Evolutionary conservation across 257 asterid genomes (phyloP).

Genomic region (Coffea eugenioides): DNA sequence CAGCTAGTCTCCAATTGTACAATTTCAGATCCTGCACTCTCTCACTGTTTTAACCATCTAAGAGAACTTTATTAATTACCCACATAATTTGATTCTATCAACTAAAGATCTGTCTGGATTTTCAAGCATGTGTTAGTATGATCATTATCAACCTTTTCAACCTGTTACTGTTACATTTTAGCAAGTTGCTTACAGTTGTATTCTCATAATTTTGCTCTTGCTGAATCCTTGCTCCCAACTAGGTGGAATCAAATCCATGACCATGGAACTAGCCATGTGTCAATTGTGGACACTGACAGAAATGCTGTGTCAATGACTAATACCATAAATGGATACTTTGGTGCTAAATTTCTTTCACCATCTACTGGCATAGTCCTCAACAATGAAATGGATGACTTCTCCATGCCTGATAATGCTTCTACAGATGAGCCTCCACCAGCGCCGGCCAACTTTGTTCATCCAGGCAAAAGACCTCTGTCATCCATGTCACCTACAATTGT

Average conservation of each 20-base stretch:
- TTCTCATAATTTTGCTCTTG: background rate
- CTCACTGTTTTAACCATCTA: background rate
- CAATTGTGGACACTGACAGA: slow-evolving; percentile 55
- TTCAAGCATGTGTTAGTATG: background rate
- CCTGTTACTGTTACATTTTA: background rate
- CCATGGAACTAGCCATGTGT: slow-evolving; percentile 72
- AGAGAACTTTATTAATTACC: background rate
- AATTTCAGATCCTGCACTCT: background rate
- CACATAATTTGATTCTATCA: background rate
- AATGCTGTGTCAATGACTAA: slow-evolving; percentile 73
- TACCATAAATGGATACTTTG: slow-evolving; percentile 53
- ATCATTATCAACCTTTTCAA: background rate
- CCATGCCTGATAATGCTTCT: slow-evolving; percentile 36
- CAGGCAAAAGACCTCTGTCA: slow-evolving; percentile 71
- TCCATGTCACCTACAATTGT: slow-evolving; percentile 72
- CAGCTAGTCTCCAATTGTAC: background rate
- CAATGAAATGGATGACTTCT: slow-evolving; percentile 84
- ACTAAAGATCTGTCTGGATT: background rate
- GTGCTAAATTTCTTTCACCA: slow-evolving; percentile 50
- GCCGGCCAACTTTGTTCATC: slow-evolving; percentile 55
- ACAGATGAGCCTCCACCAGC: slow-evolving; percentile 46
- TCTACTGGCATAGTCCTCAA: slow-evolving; percentile 70
- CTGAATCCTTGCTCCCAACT: background rate
- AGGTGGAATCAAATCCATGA: slow-evolving; percentile 70
- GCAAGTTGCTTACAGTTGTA: too few species aligned